Evolutionary conservation across 306 rosid species (phyloP), one percentile per base, ranked within the genome.

Genomic region (Gastrolobium bilobum): DNA sequence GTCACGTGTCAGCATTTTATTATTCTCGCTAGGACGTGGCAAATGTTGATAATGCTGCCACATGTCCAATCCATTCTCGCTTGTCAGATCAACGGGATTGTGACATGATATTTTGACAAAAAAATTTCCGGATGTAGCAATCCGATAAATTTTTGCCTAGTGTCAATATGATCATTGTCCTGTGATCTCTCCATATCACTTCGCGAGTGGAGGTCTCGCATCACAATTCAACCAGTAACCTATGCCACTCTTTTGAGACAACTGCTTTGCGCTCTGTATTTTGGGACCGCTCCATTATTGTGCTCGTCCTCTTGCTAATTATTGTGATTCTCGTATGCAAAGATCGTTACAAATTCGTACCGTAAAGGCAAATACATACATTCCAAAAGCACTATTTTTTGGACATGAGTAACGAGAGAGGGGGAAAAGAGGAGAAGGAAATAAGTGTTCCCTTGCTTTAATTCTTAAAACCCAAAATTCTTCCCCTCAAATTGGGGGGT

Each of bases 211-310:
- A 46, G 20, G 14, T 14, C 59, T 59, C 37, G 51, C 77, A 39
- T 72, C 77, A 48, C 38, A n/a, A 47, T 46, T 62, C 60, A 75
- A 33, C 48, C 71, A 47, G 8, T 54, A 33, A 42, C 34, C 35
- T 30, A 2, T 73, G 69, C 47, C 39, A 59, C 61, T 46, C 44
- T 35, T 2, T 61, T 2, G 60, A 75, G 62, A 30, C 48, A 38
- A 11, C 2, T 35, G 61, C 9, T 61, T 61, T 48, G 71, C 39
- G 2, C 5, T 2, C 5, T 61, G n/a, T 29, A 8, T 66, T 34
- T 53, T 54, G 53, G 54, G 53, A 72, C 34, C 51, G 26, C 10
- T 7, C 42, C 0, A 7, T 0, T 14, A 5, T 40, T 4, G 6
- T 20, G 48, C 10, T 20, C 4, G 75, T 48, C 5, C 39, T 35